Evolutionary conservation across 805 yeast genomes (phyloP).

Genomic region (Cyberlindnera bimundalis): DNA sequence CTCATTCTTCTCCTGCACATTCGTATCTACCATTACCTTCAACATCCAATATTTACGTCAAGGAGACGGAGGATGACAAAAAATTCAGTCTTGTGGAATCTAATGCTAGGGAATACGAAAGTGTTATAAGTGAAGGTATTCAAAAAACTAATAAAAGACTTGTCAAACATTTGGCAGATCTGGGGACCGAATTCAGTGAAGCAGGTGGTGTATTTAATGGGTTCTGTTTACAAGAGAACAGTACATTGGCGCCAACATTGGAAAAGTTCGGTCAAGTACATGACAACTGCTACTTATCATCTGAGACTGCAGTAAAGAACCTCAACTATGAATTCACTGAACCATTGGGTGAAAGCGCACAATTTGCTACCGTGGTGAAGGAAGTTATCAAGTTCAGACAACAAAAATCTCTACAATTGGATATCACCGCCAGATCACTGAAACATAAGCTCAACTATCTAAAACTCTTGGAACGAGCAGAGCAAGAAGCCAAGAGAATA

Average conservation of each 20-base stretch:
- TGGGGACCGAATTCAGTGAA: constrained; percentile 64
- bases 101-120: constrained; percentile 43
- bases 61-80: constrained; percentile 34
- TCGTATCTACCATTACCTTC: constrained; percentile 61
- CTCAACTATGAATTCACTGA: constrained; percentile 60
- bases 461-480: constrained; percentile 38
- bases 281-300: constrained; percentile 62
- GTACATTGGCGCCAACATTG: constrained; percentile 45
- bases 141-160: constrained; percentile 57
- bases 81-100: constrained; percentile 40
- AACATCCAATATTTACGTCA: constrained; percentile 26
- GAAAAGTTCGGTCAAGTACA: constrained; percentile 85
- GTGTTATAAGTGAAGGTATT: constrained; percentile 42
- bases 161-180: constrained; percentile 45
- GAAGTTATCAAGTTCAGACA: constrained; percentile 52
- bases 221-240: constrained; percentile 46
- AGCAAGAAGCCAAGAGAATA: constrained; percentile 42
- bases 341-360: constrained; percentile 70
- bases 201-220: constrained; percentile 66
- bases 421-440: constrained; percentile 38
- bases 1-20: constrained; percentile 54
- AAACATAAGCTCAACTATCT: constrained; percentile 32
- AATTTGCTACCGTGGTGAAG: constrained; percentile 54
- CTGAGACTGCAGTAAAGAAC: constrained; percentile 45
- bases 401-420: constrained; percentile 45